Percentiles rank a stretch among this genome's conserved stretches.
These are phyloP conservation scores for Huiozyma sinensis DNA, from an alignment of 805 yeast species.

Conservation along the genomic window DNA sequence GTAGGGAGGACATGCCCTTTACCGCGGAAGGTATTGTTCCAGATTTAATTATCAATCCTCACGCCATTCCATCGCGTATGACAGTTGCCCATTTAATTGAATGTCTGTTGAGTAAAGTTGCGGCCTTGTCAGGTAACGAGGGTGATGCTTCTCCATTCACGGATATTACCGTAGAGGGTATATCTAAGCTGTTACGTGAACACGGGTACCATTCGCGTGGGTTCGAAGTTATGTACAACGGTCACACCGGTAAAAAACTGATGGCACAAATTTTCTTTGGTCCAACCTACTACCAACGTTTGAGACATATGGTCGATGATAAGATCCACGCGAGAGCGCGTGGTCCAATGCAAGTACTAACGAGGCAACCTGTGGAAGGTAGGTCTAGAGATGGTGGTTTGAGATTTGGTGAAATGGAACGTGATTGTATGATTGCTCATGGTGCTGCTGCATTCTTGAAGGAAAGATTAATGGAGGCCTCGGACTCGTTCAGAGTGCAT, in stretches of 20 bases:
- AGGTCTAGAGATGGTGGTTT: constrained; percentile 98
- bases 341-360: constrained; percentile 95
- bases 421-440: constrained; percentile 99
- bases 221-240: constrained; percentile 96
- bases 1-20: constrained; percentile 99
- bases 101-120: constrained; percentile 91
- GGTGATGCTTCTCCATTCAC: constrained; percentile 99
- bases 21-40: constrained; percentile 94
- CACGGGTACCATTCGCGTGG: constrained; percentile 98
- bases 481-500: constrained; percentile 97
- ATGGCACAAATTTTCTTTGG: constrained; percentile 99
- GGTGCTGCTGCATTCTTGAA: constrained; percentile 98
- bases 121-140: constrained; percentile 88
- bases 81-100: constrained; percentile 99
- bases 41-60: constrained; percentile 94
- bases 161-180: constrained; percentile 95
- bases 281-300: constrained; percentile 97
- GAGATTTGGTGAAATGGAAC: constrained; percentile 99
- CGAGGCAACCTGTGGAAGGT: constrained; percentile 99
- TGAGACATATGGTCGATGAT: constrained; percentile 98
- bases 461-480: constrained; percentile 97
- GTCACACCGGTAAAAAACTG: constrained; percentile 95
- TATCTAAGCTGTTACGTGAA: constrained; percentile 82
- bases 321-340: constrained; percentile 98
- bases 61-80: constrained; percentile 99